Percentiles rank a stretch among this genome's conserved stretches.
These are phyloP conservation scores for Catharanthus roseus DNA, from an alignment of 257 asterid genomes.

Conservation along the genomic window DNA sequence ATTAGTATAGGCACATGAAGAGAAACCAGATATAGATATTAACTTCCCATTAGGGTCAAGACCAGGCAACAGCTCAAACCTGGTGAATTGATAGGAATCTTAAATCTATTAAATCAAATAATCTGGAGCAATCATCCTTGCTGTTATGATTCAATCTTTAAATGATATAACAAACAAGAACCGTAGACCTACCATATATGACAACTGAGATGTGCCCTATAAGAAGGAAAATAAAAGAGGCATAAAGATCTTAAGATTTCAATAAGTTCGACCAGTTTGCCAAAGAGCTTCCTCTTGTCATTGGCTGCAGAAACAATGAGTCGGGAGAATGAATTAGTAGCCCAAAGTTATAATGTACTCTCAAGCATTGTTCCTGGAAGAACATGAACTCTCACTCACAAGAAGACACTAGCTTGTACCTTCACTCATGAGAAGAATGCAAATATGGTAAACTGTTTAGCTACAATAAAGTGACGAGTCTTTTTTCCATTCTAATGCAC, in stretches of 20 bases:
- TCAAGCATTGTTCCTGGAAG: not conserved
- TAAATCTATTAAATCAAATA: not conserved
- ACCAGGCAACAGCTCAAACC: not conserved
- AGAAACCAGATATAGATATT: not conserved
- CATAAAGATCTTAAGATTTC: not conserved
- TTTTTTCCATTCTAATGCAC: no score
- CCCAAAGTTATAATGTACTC: not conserved
- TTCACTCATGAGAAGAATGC: not conserved
- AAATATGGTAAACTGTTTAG: not conserved
- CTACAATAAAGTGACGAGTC: not conserved
- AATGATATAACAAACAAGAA: not conserved
- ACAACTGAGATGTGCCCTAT: not conserved
- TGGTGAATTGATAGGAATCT: not conserved
- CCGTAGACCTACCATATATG: not conserved
- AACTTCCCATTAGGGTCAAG: not conserved
- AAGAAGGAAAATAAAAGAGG: not conserved
- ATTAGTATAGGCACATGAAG: not conserved
- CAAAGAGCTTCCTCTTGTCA: not conserved
- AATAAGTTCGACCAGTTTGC: not conserved
- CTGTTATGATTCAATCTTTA: not conserved
- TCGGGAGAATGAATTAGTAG: not conserved
- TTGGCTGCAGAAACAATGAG: not conserved
- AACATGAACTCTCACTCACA: not conserved
- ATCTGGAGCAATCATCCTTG: not conserved
- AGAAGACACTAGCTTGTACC: no score